Evolutionary conservation across 2,329 filamentous ascomycete species (phyloP), one percentile per base, ranked within the genome.

Genomic region (Sclerotinia borealis): DNA sequence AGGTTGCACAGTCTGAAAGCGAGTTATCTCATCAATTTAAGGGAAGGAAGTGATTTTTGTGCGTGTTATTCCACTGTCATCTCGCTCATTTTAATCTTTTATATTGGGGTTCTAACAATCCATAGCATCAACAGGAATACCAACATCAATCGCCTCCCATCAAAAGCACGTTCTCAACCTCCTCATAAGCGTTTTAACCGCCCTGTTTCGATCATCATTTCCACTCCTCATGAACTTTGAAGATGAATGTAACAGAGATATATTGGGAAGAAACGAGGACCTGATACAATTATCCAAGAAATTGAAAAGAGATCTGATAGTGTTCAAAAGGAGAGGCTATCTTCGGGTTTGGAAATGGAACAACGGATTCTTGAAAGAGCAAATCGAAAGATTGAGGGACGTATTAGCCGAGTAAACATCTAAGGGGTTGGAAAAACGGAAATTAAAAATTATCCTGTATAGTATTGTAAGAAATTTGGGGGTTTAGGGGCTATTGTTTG

Each of bases 211-310:
- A 36, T 69, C 69, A 4, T 67, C 66, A 4, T 68, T 68, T 29
- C 71, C 71, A 6, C 62, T 72, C 1, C 56, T 72, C 1, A 67
- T 71, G 27, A 61, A 69, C 51, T 68, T 72, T 49, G 65, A 66
- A 19, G 68, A 71, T 10, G 66, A 66, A 43, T 48, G 56, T 17
- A 70, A 70, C 31, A 61, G 64, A 45, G 68, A 69, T 19, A 39
- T 72, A 17, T 59, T 72, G 22, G 67, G 65, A 5, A 54, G 52
- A 2, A 68, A 70, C 27, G 63, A 66, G 11, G 65, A 69, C 11
- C 59, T 70, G 4, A 49, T 70, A 27, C 51, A 43, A n/a, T 29
- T 72, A 22, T 69, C 69, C 5, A 63, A 49, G 10, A 59, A 66
- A 34, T 66, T 72, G 67, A 61, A 65, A 25, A 68, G 65, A 19